These are phyloP conservation scores for Fusarium sp. DNA, from an alignment of 2,329 filamentous ascomycete species.

Conservation along the genomic window DNA sequence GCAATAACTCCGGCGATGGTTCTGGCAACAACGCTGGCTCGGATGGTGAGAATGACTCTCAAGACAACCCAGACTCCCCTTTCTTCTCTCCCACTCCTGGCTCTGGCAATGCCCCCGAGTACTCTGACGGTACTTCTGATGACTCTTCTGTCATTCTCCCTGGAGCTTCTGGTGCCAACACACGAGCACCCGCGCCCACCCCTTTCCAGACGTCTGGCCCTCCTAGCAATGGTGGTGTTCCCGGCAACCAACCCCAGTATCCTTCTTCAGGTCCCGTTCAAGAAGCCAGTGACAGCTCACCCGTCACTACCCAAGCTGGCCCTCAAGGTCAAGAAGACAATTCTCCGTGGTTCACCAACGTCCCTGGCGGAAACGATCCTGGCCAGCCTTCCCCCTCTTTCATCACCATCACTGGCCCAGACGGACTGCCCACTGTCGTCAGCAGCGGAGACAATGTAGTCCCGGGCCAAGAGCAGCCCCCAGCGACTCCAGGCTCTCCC, in stretches of 20 bases:
- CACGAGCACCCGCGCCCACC: constrained; percentile 29
- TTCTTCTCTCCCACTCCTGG: constrained; percentile 30
- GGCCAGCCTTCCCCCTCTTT: constrained; percentile 33
- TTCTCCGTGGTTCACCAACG: constrained; percentile 34
- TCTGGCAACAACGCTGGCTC: constrained; percentile 16
- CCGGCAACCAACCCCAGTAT: constrained; percentile 23
- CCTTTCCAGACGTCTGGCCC: constrained; percentile 34
- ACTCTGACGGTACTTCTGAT: constrained; percentile 36
- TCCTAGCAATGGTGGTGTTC: constrained; percentile 25
- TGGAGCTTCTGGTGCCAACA: constrained; percentile 27
- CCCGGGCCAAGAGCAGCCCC: constrained; percentile 31
- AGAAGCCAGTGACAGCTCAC: constrained; percentile 40
- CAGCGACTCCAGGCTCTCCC: constrained; percentile 18
- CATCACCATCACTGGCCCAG: constrained; percentile 44
- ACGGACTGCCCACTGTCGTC: constrained; percentile 51
- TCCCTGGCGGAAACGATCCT: constrained; percentile 21
- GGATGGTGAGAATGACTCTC: constrained; percentile 20
- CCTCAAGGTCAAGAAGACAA: constrained; percentile 34
- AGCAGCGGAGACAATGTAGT: constrained; percentile 21
- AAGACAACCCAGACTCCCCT: constrained; percentile 18
- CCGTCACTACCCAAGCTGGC: constrained; percentile 36
- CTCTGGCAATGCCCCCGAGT: constrained; percentile 43
- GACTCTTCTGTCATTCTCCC: constrained; percentile 38
- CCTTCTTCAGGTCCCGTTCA: constrained; percentile 33
- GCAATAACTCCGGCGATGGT: constrained; percentile 9